Evolutionary conservation across 306 rosid genomes (phyloP), one percentile per base, ranked within the genome.

Genomic region (Vachellia pachyceras): DNA sequence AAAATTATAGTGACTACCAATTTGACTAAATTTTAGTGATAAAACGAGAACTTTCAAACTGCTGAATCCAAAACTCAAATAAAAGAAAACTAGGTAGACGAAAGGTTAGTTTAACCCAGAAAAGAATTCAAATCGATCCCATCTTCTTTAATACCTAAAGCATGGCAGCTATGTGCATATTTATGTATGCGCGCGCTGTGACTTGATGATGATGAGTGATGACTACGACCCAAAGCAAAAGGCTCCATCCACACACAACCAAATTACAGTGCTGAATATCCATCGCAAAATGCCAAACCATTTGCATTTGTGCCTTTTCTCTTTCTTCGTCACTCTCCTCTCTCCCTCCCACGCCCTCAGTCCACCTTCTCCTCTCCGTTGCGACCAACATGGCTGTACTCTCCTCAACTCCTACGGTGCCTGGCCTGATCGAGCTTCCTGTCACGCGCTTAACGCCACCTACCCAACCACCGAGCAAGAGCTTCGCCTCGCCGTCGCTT

Each of bases 371-470:
- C 93, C 97, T 3, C 40, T 93, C 35, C 81, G 66, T 5, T 91
- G 97, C 89, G 55, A 70, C 80, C 35, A 33, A 6, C 41, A 73
- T 13, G 84, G 90, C 37, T 93, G 97, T 84, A 93, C 75, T 23
- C 89, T 93, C 75, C 46, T n/a, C 79, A 93, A 90, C 86, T 73
- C 94, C 76, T 93, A 93, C 11, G 93, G 93, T n/a, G 79, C 74
- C 11, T 91, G 97, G 97, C 86, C 85, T 1, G 94, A 93, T 73
- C 85, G 94, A 13, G 80, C 83, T 15, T 80, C 65, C 15, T 93
- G 94, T 58, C 75, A 83, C 4, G 90, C 81, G 1, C 60, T 67
- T 10, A 80, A 79, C 7, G 84, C 80, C 10, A 80, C 90, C 0
- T 89, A 87, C 85, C 97, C 97, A 5, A 74, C 85, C 18, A 83